phyloP scores from a whole-genome alignment of 106 monocot species.

The Narthecium ossifragum region DNA sequence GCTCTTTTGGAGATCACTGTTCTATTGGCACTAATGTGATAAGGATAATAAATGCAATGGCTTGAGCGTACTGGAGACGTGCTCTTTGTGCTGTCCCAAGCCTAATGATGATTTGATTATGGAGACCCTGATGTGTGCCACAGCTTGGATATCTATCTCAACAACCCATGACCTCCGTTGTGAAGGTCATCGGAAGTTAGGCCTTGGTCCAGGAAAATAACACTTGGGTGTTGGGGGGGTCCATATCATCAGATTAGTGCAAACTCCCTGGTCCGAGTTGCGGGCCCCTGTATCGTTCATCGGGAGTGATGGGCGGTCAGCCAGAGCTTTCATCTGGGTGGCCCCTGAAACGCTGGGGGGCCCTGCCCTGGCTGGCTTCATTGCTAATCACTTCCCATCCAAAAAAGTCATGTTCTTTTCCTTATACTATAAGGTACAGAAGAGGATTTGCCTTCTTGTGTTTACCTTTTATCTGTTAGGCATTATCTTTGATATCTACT shows the following conservation, averaged over 20 bases:
- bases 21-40: constrained; percentile 7
- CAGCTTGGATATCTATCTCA: neutral
- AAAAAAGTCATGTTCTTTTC: neutral
- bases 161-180: neutral
- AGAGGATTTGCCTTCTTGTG: neutral
- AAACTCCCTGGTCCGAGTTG: constrained; percentile 5
- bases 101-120: constrained; percentile 24
- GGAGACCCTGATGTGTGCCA: constrained; percentile 5
- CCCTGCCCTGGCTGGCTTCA: constrained; percentile 5
- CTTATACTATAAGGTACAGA: too few relatives aligned
- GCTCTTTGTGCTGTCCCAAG: neutral
- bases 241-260: constrained; percentile 31
- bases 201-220: constrained; percentile 19
- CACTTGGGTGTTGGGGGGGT: constrained; percentile 28
- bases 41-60: neutral
- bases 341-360: neutral
- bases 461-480: too few relatives aligned
- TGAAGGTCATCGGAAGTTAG: constrained; percentile 20
- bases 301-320: neutral
- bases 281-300: neutral
- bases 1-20: constrained; percentile 5
- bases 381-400: neutral
- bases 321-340: constrained; percentile 1
- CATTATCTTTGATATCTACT: too few relatives aligned
- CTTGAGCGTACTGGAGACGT: neutral